A percentile compares a stretch with the other conserved stretches of the same genome.
phyloP scores from a whole-genome alignment of 192 early-diverging fungal species.

The Coemansia sp. region DNA sequence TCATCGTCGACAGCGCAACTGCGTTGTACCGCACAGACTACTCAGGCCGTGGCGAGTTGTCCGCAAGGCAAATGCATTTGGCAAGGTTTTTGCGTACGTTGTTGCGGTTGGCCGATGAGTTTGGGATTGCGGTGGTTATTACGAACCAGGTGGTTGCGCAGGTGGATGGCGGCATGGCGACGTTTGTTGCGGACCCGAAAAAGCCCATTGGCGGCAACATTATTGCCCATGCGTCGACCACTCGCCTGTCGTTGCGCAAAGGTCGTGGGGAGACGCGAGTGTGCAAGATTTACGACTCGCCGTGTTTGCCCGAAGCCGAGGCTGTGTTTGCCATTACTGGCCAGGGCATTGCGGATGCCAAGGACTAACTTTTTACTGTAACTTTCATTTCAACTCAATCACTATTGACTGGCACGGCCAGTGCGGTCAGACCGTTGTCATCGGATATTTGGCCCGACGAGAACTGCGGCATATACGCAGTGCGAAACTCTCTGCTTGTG shows the following conservation, averaged over 20 bases:
- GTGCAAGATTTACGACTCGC: constrained; percentile 97
- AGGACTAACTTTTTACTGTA: constrained; percentile 56
- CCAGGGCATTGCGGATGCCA: constrained; percentile 87
- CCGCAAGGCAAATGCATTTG: constrained; percentile 92
- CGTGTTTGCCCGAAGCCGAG: constrained; percentile 89
- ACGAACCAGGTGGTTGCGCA: constrained; percentile 98
- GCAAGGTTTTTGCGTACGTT: constrained; percentile 86
- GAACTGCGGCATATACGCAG: constrained; percentile 50
- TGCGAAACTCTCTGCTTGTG: constrained; percentile 11
- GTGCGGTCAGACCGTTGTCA: constrained; percentile 6
- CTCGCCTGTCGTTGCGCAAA: constrained; percentile 88
- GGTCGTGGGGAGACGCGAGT: constrained; percentile 87
- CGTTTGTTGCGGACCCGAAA: constrained; percentile 88
- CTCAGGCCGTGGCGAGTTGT: constrained; percentile 91
- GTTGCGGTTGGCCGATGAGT: constrained; percentile 91
- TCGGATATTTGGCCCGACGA: constrained; percentile 25
- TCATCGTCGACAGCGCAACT: constrained; percentile 93
- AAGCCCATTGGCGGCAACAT: constrained; percentile 99
- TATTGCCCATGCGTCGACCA: constrained; percentile 97
- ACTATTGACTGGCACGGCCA: constrained; percentile 29
- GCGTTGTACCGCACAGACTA: constrained; percentile 96
- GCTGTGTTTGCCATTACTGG: constrained; percentile 86
- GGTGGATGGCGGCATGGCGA: constrained; percentile 83
- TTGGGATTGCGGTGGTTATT: constrained; percentile 95
- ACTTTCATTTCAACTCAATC: background rate